Evolutionary conservation across 306 rosid species (phyloP), one percentile per base, ranked within the genome.

Genomic region (Fragaria nilgerrensis): DNA sequence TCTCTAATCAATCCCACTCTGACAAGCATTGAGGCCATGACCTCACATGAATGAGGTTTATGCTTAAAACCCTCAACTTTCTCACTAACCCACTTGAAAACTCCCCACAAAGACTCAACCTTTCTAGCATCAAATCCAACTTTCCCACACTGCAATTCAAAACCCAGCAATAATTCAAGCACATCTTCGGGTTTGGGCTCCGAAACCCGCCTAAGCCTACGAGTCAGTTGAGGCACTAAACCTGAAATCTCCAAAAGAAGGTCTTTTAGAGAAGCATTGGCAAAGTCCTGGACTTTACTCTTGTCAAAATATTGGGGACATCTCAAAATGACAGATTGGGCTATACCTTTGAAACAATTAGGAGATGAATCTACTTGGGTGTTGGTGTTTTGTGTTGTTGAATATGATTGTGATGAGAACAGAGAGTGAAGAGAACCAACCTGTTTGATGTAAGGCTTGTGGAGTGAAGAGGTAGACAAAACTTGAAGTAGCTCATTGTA

Each of bases 11-110:
- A 72, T 83, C 90, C 85, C 75, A 66, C 90, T n/a, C 61, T 84
- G 41, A 90, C 49, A 64, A 95, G 97, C 82, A 90, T 76, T 32
- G 87, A 83, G 43, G 89, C 91, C 96, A 95, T 90, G 81, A 88
- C 80, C 82, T 92, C 89, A 16, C 71, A 82, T 15, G 92, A 89
- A 61, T 69, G 77, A 15, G 84, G 78, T 37, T 80, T 76, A 72
- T 92, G 91, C 76, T 85, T 75, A 75, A 83, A 82, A 66, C 62
- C 72, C 78, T 36, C 12, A 73, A 71, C 77, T 48, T 72, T 80
- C 49, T 55, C 86, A 53, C 53, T 63, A 75, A 78, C 88, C 82
- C 86, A 77, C 74, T 83, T 90, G 87, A 90, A 90, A 84, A 95
- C 82, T 29, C 78, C 71, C 89, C 90, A 90, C 82, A 92, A 81